Evolutionary conservation across 805 yeast genomes (phyloP).

Genomic region (Jamesozyma hellenica): DNA sequence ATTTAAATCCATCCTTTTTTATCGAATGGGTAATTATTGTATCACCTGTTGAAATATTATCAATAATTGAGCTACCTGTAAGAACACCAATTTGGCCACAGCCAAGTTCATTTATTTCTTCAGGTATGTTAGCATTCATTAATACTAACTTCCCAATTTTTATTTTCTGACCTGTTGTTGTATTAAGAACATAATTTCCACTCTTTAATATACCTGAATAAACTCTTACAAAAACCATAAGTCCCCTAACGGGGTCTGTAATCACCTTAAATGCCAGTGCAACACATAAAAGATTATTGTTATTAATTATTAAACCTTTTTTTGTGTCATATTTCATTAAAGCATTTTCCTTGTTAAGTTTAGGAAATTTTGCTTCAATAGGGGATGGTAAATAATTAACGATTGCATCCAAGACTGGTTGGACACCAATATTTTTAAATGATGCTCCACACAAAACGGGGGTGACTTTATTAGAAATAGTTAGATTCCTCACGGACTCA

Average conservation of each 20-base stretch:
- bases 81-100: slow-evolving; percentile 85
- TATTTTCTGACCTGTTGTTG: slow-evolving; percentile 58
- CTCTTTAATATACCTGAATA: slow-evolving; percentile 69
- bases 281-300: slow-evolving; percentile 51
- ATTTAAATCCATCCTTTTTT: slow-evolving; percentile 40
- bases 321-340: slow-evolving; percentile 33
- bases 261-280: slow-evolving; percentile 88
- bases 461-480: slow-evolving; percentile 45
- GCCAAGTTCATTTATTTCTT: slow-evolving; percentile 50
- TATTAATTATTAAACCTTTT: slow-evolving; percentile 43
- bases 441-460: slow-evolving; percentile 93
- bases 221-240: slow-evolving; percentile 73
- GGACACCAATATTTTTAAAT: slow-evolving; percentile 87
- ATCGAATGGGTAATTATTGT: slow-evolving; percentile 60
- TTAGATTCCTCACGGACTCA: slow-evolving; percentile 51
- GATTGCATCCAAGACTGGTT: slow-evolving; percentile 82
- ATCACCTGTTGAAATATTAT: slow-evolving; percentile 79
- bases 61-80: slow-evolving; percentile 31
- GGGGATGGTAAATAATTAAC: slow-evolving; percentile 78
- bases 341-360: slow-evolving; percentile 27
- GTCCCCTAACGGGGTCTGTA: slow-evolving; percentile 74
- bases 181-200: slow-evolving; percentile 53
- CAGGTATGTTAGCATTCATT: slow-evolving; percentile 84
- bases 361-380: slow-evolving; percentile 48
- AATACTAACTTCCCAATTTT: slow-evolving; percentile 58